Base-by-base conservation (phyloP, 140 eudicot species). In the Bidens hawaiensis region DNA sequence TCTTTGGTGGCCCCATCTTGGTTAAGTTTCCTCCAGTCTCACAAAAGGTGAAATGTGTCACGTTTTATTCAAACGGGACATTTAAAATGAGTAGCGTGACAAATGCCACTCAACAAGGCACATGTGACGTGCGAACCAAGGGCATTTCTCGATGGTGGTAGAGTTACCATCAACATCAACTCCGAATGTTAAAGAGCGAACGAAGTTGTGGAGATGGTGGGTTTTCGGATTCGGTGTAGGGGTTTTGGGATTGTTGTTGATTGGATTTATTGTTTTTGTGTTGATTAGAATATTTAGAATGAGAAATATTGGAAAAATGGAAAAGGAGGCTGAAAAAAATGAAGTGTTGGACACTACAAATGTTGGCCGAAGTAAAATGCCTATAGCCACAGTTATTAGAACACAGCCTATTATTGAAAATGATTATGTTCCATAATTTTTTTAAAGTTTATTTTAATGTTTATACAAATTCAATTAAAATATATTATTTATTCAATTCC, bases 301-400 rank as follows among this genome's bases (percentile, higher is more conserved):
- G 64, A 74, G 49, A 45, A 85, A 47, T 30, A 65, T 87, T 21
- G 63, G 30, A 30, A 71, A 46, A 34, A 84, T 91, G 98, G 93
- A 82, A 71, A 80, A 54, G 28, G 72, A 78, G 51, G 64, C 93
- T 0, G 84, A 82, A 60, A 78, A 45, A 64, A 76, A 70, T 70
- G 96, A 87, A 71, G 76, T 43, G 40, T 73, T 91, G 78, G 79
- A 63, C 15, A 60, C 79, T 19, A 54, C 75, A 48, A 78, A 86
- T 84, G 70, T 87, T 80, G 87, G 91, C 10, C 69, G 5, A 17
- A 84, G 85, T 73, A 91, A 71, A 82, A 75, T 91, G 95, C 98
- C 98, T 65, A 17, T 81, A 0, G 98, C 98, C 13, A 11, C 87
- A 8, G 65, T 67, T 56, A 73, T 86, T 66, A 87, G 98, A 82